Evolutionary conservation across 768 basidiomycete species (phyloP).

Genomic region (Xerocomellus amylosporus): DNA sequence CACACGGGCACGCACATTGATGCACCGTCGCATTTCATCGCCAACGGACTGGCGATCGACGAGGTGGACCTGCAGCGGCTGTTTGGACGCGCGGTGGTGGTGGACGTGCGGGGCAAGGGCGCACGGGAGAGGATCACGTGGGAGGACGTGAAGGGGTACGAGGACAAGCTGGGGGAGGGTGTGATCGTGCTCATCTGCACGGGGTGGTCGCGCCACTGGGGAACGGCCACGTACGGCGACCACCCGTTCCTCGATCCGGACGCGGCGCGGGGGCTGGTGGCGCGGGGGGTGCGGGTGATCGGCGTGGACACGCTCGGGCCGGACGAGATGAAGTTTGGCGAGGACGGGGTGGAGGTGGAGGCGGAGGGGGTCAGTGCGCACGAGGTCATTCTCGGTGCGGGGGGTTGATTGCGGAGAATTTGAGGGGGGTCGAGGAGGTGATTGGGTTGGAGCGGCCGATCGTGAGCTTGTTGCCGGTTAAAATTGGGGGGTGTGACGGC

Average conservation of each 20-base stretch:
- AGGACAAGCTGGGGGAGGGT: slow-evolving; percentile 37
- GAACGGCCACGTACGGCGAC: slow-evolving; percentile 44
- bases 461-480: slow-evolving; percentile 57
- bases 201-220: slow-evolving; percentile 61
- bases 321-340: slow-evolving; percentile 41
- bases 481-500: slow-evolving; percentile 57
- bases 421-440: slow-evolving; percentile 52
- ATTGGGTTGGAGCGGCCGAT: slow-evolving; percentile 34
- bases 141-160: slow-evolving; percentile 43
- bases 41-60: slow-evolving; percentile 51
- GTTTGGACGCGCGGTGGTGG: slow-evolving; percentile 49
- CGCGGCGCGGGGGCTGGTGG: slow-evolving; percentile 48
- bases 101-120: slow-evolving; percentile 48
- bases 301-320: slow-evolving; percentile 64
- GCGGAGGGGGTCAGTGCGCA: slow-evolving; percentile 39
- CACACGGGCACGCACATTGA: slow-evolving; percentile 80
- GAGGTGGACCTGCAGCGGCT: slow-evolving; percentile 51
- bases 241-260: slow-evolving; percentile 59
- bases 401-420: slow-evolving; percentile 68
- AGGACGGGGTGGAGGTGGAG: not conserved
- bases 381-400: slow-evolving; percentile 53
- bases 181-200: slow-evolving; percentile 56
- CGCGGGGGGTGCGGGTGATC: slow-evolving; percentile 51
- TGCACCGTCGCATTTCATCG: slow-evolving; percentile 68
- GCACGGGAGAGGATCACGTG: slow-evolving; percentile 53